Evolutionary conservation across 257 asterid genomes (phyloP).

Genomic region (Solanum lycopersicoides): DNA sequence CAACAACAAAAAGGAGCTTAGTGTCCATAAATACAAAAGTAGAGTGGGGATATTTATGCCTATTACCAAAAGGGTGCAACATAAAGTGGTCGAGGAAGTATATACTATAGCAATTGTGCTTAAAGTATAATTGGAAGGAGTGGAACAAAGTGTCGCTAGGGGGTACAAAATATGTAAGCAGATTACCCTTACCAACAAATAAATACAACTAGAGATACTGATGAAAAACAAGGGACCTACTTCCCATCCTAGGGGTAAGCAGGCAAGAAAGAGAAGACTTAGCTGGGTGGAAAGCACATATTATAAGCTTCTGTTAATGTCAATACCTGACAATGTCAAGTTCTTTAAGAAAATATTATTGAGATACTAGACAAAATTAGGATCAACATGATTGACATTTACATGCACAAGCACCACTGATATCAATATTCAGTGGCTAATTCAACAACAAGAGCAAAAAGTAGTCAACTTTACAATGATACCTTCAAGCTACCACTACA

Average conservation of each 20-base stretch:
- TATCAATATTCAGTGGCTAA: background rate
- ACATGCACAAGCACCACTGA: background rate
- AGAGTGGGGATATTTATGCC: background rate
- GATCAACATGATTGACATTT: background rate
- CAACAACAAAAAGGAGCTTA: background rate
- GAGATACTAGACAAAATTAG: background rate
- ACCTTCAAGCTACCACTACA: constrained; percentile 47
- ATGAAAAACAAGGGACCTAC: background rate
- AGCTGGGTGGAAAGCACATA: background rate
- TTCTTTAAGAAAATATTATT: background rate
- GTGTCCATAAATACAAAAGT: background rate
- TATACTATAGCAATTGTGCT: background rate
- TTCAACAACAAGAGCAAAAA: background rate
- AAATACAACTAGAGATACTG: background rate
- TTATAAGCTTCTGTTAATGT: background rate
- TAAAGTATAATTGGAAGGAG: background rate
- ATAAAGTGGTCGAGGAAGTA: background rate
- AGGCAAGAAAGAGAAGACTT: background rate
- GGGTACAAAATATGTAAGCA: background rate
- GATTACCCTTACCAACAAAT: background rate
- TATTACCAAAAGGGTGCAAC: background rate
- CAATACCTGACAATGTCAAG: background rate
- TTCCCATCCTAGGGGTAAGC: background rate
- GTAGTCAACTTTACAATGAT: background rate
- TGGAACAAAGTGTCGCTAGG: background rate